Percentiles rank a stretch among this genome's conserved stretches.
phyloP scores from a whole-genome alignment of 2,329 filamentous ascomycete genomes.

The Monosporascus sp. region DNA sequence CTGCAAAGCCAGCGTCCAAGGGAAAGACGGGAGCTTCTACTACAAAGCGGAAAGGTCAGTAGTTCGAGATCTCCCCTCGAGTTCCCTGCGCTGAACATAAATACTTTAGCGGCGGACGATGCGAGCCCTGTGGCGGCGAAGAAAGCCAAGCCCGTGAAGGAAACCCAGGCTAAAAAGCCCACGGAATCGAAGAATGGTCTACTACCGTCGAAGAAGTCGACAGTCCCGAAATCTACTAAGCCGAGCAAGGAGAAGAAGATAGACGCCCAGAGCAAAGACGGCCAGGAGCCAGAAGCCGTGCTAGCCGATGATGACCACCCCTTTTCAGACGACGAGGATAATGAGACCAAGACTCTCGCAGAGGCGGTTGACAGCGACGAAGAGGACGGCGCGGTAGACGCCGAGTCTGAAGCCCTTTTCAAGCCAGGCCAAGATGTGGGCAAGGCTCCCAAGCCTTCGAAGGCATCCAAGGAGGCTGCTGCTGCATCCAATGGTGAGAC shows the following conservation, averaged over 20 bases:
- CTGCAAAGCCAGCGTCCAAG: slow-evolving; percentile 30
- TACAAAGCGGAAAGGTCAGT: slow-evolving; percentile 33
- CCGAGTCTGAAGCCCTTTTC: slow-evolving; percentile 30
- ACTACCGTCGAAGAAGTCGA: not conserved
- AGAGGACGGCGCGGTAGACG: slow-evolving; percentile 27
- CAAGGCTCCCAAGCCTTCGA: slow-evolving; percentile 44
- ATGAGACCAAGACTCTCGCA: slow-evolving; percentile 39
- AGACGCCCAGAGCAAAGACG: slow-evolving; percentile 18
- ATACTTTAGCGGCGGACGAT: slow-evolving; percentile 34
- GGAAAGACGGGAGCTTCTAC: slow-evolving; percentile 19
- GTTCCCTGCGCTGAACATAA: slow-evolving; percentile 16
- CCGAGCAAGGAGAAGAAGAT: slow-evolving; percentile 17
- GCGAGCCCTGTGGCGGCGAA: slow-evolving; percentile 38
- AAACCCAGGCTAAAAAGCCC: slow-evolving; percentile 15
- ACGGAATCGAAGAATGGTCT: slow-evolving; percentile 6
- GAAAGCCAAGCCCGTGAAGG: slow-evolving; percentile 39
- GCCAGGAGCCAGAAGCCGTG: slow-evolving; percentile 33
- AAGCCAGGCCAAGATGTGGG: slow-evolving; percentile 45
- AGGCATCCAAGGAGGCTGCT: slow-evolving; percentile 34
- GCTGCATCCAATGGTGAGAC: slow-evolving; percentile 43
- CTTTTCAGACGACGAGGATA: slow-evolving; percentile 30
- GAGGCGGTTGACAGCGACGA: slow-evolving; percentile 41
- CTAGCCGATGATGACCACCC: slow-evolving; percentile 20
- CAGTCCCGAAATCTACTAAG: slow-evolving; percentile 18
- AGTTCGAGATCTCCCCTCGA: not conserved